Evolutionary conservation across 176 grass and related monocot species (phyloP).

Genomic region (sorghum (Sorghum bicolor)): DNA sequence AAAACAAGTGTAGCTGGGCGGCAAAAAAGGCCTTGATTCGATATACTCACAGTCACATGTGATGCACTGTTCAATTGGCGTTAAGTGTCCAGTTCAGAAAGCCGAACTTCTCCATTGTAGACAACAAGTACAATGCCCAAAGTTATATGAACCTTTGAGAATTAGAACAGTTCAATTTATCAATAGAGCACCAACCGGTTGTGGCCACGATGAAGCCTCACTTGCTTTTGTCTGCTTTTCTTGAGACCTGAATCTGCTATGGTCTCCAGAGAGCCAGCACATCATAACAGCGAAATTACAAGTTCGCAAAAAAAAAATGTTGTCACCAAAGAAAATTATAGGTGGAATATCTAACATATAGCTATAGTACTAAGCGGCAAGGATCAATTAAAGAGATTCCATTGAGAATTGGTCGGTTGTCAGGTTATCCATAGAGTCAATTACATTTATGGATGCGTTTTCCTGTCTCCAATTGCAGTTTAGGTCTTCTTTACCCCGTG

Average conservation of each 20-base stretch:
- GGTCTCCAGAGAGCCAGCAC: background rate
- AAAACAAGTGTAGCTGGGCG: too few relatives aligned
- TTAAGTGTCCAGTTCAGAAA: too few relatives aligned
- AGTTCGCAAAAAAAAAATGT: background rate
- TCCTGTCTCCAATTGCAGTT: background rate
- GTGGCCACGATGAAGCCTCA: too few relatives aligned
- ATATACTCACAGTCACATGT: too few relatives aligned
- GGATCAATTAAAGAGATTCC: background rate
- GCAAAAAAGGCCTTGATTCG: too few relatives aligned
- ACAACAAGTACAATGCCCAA: too few relatives aligned
- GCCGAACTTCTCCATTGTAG: too few relatives aligned
- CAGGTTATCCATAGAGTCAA: background rate
- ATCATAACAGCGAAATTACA: background rate
- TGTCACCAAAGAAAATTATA: background rate
- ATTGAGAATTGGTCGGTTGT: background rate
- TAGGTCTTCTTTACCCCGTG: too few relatives aligned
- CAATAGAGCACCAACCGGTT: too few relatives aligned
- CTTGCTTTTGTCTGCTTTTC: background rate
- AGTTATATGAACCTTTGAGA: too few relatives aligned
- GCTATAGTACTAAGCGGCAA: background rate
- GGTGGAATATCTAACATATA: background rate
- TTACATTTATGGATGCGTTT: background rate
- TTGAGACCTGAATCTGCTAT: background rate
- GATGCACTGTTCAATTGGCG: too few relatives aligned
- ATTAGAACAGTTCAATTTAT: too few relatives aligned